phyloP scores from a whole-genome alignment of 2,329 filamentous ascomycete genomes.

The Thielaviopsis euricoi region DNA sequence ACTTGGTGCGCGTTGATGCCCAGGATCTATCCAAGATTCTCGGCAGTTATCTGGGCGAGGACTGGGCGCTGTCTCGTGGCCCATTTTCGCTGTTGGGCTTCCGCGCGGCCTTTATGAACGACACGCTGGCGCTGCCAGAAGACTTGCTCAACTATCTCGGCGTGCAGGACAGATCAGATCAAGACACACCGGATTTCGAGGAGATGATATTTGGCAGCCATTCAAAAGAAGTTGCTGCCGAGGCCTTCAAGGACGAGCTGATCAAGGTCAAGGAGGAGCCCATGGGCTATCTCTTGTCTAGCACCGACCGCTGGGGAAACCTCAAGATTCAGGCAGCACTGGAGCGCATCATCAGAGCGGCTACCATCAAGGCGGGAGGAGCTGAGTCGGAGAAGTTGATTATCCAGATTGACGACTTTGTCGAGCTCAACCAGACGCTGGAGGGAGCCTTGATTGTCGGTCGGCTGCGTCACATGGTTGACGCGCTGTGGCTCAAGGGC shows the following conservation, averaged over 20 bases:
- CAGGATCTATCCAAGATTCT: constrained; percentile 54
- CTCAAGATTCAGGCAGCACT: constrained; percentile 42
- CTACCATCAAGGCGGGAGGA: constrained; percentile 21
- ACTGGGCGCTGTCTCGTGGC: constrained; percentile 30
- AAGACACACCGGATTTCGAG: constrained; percentile 15
- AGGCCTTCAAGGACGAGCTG: constrained; percentile 27
- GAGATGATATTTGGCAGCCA: constrained; percentile 9
- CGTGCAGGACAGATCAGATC: constrained; percentile 16
- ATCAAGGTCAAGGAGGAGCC: constrained; percentile 24
- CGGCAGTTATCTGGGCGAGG: constrained; percentile 53
- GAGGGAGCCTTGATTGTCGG: constrained; percentile 54
- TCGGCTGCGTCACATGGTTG: constrained; percentile 54
- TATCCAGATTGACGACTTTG: constrained; percentile 65
- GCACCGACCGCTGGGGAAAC: constrained; percentile 40
- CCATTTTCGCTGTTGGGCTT: constrained; percentile 39
- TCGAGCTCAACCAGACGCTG: constrained; percentile 53
- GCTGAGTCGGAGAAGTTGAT: constrained; percentile 38
- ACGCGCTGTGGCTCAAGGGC: constrained; percentile 54
- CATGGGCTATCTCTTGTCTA: constrained; percentile 17
- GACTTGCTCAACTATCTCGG: constrained; percentile 16
- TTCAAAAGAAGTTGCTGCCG: constrained; percentile 8
- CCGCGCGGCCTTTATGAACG: constrained; percentile 36
- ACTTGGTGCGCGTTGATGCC: constrained; percentile 52
- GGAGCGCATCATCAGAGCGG: constrained; percentile 36
- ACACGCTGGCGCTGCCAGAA: constrained; percentile 24